Percentiles rank a stretch among this genome's conserved stretches.
These are phyloP conservation scores for Xylaria sp. DNA, from an alignment of 2,329 filamentous ascomycete genomes.

Conservation along the genomic window DNA sequence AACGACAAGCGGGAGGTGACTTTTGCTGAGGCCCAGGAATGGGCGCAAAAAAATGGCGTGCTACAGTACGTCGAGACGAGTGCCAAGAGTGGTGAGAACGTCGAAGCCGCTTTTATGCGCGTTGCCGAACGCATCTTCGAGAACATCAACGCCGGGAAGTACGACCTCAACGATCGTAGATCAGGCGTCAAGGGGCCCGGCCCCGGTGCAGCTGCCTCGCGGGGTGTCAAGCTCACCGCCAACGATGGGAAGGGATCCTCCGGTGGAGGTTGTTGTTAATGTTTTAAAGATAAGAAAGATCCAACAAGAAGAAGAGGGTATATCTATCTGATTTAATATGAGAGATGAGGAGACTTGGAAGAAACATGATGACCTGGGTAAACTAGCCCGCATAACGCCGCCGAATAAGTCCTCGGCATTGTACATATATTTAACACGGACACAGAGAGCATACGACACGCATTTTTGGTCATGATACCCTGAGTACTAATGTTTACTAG, in stretches of 20 bases:
- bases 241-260: conserved; percentile 53
- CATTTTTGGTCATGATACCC: conserved; percentile 47
- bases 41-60: conserved; percentile 86
- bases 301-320: neutral
- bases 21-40: conserved; percentile 83
- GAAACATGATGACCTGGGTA: conserved; percentile 21
- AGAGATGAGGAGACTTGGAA: conserved; percentile 14
- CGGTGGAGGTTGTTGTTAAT: conserved; percentile 60
- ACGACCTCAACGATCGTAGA: conserved; percentile 91
- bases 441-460: conserved; percentile 32
- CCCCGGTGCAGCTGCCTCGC: conserved; percentile 56
- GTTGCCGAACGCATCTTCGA: conserved; percentile 96
- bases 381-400: conserved; percentile 15
- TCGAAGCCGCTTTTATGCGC: conserved; percentile 91
- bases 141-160: conserved; percentile 94
- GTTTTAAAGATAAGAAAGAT: neutral
- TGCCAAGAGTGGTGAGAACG: conserved; percentile 93
- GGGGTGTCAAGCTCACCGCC: conserved; percentile 58
- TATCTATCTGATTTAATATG: conserved; percentile 31
- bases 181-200: conserved; percentile 86
- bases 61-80: conserved; percentile 96
- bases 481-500: conserved; percentile 44
- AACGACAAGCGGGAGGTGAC: conserved; percentile 75
- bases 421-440: conserved; percentile 42
- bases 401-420: conserved; percentile 24